Percentiles rank a stretch among this genome's conserved stretches.
Evolutionary conservation across 139 green algal species (phyloP).

Genomic region (Tetradesmus lagerheimii): DNA sequence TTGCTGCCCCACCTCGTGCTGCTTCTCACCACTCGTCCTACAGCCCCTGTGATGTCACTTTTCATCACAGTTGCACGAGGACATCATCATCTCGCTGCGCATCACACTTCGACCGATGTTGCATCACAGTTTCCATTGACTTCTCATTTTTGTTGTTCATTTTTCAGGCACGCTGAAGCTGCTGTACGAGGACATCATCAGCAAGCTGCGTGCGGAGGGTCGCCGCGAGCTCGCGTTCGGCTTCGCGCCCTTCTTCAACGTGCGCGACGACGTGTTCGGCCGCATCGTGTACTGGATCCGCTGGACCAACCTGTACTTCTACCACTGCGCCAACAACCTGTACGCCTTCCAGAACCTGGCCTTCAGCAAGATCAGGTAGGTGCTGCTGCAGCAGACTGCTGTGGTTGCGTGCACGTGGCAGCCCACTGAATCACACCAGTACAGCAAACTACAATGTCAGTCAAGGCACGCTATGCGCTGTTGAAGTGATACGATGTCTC

Average conservation of each 20-base stretch:
- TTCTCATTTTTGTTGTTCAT: neutral
- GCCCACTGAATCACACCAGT: too few relatives aligned
- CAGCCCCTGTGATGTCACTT: too few relatives aligned
- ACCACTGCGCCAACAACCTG: conserved; percentile 40
- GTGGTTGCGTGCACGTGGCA: too few relatives aligned
- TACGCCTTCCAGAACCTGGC: conserved; percentile 49
- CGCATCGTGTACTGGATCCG: neutral
- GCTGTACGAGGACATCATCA: conserved; percentile 50
- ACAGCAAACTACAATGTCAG: too few relatives aligned
- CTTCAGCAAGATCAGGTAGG: conserved; percentile 47
- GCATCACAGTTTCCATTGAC: neutral
- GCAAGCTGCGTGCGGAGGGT: conserved; percentile 19
- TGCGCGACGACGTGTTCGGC: neutral
- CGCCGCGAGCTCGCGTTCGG: conserved; percentile 18
- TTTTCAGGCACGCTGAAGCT: conserved; percentile 39
- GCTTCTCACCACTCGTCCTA: too few relatives aligned
- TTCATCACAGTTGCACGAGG: too few relatives aligned
- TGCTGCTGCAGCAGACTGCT: too few relatives aligned
- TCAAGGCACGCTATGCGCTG: too few relatives aligned
- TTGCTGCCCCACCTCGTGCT: too few relatives aligned
- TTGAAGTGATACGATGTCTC: too few relatives aligned
- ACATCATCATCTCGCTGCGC: neutral
- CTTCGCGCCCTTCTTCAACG: conserved; percentile 49
- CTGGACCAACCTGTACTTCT: conserved; percentile 24
- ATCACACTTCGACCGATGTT: too few relatives aligned